phyloP scores from a whole-genome alignment of 75 land plant genomes.

The Adiantum capillusveneris region DNA sequence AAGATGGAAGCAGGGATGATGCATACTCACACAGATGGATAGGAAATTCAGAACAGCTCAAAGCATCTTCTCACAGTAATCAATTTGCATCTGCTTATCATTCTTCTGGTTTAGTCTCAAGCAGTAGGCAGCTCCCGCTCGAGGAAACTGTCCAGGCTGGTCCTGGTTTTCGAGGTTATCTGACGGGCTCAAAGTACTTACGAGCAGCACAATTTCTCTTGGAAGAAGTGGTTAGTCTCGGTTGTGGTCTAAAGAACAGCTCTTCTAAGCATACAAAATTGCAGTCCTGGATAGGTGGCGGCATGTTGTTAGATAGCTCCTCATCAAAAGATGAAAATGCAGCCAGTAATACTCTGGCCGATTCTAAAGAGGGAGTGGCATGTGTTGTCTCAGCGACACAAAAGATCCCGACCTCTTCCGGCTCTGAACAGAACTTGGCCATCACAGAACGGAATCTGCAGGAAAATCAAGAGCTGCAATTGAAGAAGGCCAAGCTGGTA shows the following conservation, averaged over 20 bases:
- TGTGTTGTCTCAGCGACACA: background rate
- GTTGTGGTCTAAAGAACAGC: slow-evolving; percentile 12
- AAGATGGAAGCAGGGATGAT: background rate
- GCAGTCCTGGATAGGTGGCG: background rate
- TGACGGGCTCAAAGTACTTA: slow-evolving; percentile 10
- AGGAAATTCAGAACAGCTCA: background rate
- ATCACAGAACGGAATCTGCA: slow-evolving; percentile 7
- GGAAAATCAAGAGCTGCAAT: slow-evolving; percentile 62
- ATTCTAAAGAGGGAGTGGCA: background rate
- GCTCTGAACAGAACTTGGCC: background rate
- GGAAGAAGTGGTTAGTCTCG: slow-evolving; percentile 41
- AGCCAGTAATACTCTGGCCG: background rate
- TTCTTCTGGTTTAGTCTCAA: background rate
- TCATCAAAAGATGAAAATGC: background rate
- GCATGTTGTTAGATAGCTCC: background rate
- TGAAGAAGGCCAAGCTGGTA: slow-evolving; percentile 59
- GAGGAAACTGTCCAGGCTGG: background rate
- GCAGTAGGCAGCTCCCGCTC: background rate
- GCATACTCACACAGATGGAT: background rate
- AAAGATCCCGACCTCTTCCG: background rate
- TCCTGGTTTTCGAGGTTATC: slow-evolving; percentile 3
- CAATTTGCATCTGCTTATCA: background rate
- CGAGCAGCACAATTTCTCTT: slow-evolving; percentile 9
- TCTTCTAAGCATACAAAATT: background rate
- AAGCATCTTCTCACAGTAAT: slow-evolving; percentile 1